Base-by-base conservation (phyloP, 1,284 basidiomycete genomes). In the Ustilago cynodontis region DNA sequence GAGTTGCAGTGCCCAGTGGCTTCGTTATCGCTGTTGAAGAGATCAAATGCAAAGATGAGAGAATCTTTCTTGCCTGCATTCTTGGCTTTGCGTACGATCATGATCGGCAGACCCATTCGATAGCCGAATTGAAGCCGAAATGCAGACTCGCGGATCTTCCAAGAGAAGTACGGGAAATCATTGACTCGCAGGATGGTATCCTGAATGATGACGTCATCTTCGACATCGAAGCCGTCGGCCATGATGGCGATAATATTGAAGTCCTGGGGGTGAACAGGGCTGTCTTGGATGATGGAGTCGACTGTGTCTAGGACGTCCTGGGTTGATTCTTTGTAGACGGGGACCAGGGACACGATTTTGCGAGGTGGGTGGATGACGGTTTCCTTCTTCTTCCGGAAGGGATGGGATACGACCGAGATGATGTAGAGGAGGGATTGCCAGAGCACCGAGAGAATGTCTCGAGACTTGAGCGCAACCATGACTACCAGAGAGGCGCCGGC, bases 61-160 rank as follows among this genome's bases (percentile, higher is more conserved):
- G 69, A 71, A 26, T 71, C 69, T 52, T 71, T 71, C 59, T 71
- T 71, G 26, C 64, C 69, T 9, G 69, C 69, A 26, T 71, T 71
- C 52, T 66, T 66, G 51, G 63, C 59, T 20, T 71, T 71, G 28
- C 63, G 63, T 6, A 71, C 63, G 29, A 66, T 66, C 59, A 71
- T 59, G 35, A 66, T 66, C 6, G 64, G 69, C 18, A 47, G 31
- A 8, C 64, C 64, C 51, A 55, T 55, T 10, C 69, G 49, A 18
- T 51, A 62, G 10, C 69, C 69, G 29, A 71, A 71, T 6, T 66
- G 64, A 13, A 71, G 59, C 14, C 64, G 59, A 11, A 71, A 71
- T 0, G 64, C 64, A 1, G 69, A 71, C 18, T 71, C 59, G 59
- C 63, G 59, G 31, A 62, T 66, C 64, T 71, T 71, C 69, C 69